phyloP scores from a whole-genome alignment of 2,329 filamentous ascomycete species.

The Trematosphaeria pertusa region DNA sequence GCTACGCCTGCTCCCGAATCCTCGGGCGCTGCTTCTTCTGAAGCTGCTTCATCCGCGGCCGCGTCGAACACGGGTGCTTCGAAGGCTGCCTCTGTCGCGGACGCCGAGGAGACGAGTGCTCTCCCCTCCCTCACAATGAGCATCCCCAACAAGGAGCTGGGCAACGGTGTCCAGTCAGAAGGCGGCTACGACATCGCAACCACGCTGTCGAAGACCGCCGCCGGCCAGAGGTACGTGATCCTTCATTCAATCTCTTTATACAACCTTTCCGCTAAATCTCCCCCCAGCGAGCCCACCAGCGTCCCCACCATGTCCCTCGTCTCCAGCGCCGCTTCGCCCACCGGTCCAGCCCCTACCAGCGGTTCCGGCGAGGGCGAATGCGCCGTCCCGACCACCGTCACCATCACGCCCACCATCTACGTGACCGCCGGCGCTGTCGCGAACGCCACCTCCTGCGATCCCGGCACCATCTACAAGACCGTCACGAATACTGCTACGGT shows the following conservation, averaged over 20 bases:
- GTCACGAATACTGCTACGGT: slow-evolving; percentile 35
- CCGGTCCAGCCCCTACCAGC: slow-evolving; percentile 9
- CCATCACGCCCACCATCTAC: slow-evolving; percentile 36
- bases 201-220: too few relatives aligned
- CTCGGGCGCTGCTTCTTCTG: too few relatives aligned
- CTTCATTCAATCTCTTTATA: background rate
- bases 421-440: slow-evolving; percentile 25
- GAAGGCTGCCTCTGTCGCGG: background rate
- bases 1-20: slow-evolving; percentile 11
- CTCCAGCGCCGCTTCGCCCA: slow-evolving; percentile 5
- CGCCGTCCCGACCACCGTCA: slow-evolving; percentile 31
- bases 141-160: slow-evolving; percentile 25
- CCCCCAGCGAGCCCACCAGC: slow-evolving; percentile 9
- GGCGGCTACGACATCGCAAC: slow-evolving; percentile 6
- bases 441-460: slow-evolving; percentile 16
- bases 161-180: slow-evolving; percentile 2
- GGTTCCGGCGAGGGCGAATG: slow-evolving; percentile 17
- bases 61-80: background rate
- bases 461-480: slow-evolving; percentile 24
- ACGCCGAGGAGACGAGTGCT: slow-evolving; percentile 5
- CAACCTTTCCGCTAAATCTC: background rate
- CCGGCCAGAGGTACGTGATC: too few relatives aligned
- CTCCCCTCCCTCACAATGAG: slow-evolving; percentile 15
- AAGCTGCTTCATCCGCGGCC: slow-evolving; percentile 2
- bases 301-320: slow-evolving; percentile 12